Base-by-base conservation (phyloP, 306 rosid species). In the Cucurbita pepo region DNA sequence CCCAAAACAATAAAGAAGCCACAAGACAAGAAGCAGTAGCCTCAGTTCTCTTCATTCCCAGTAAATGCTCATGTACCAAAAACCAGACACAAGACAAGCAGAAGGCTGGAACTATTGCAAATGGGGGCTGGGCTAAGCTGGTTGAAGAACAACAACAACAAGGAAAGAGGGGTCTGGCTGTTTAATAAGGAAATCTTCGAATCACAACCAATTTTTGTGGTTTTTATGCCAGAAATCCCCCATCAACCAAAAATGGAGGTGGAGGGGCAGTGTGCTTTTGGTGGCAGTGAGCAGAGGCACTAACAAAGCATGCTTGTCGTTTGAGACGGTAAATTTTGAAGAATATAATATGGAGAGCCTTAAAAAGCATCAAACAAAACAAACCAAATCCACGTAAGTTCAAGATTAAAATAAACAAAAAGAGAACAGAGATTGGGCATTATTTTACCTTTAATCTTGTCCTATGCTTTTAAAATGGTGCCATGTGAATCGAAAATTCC, bases 291-390 rank as follows among this genome's bases (percentile, higher is more conserved):
- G 75, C 76, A 75, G 86, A 76, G 79, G 76, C 73, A 83, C 83
- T 79, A 71, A 43, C 62, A 10, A 18, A 43, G 97, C 96, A 87
- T 87, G 96, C 93, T 86, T 86, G 92, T 86, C 91, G 77, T 77
- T 76, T 87, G 55, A 83, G 83, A 79, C 85, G 74, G 76, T 81
- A 80, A 75, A 76, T 59, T 71, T 67, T 76, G 80, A 83, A 73
- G 74, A 73, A 86, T 72, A 85, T 78, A 69, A 77, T 85, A 78
- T 75, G 82, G 45, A 80, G 75, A 50, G 54, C 55, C 75, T 71
- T 63, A 59, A 59, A 67, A 77, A 69, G 44, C 59, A 59, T 43
- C 56, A 74, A 80, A 71, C 74, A 48, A 63, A 73, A 69, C 22
- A 58, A 79, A 78, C 73, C 79, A 81, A 80, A 70, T 78, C 73